Conservation (phyloP, 2,329 filamentous ascomycete genomes). For the Coniochaeta ligniaria region DNA sequence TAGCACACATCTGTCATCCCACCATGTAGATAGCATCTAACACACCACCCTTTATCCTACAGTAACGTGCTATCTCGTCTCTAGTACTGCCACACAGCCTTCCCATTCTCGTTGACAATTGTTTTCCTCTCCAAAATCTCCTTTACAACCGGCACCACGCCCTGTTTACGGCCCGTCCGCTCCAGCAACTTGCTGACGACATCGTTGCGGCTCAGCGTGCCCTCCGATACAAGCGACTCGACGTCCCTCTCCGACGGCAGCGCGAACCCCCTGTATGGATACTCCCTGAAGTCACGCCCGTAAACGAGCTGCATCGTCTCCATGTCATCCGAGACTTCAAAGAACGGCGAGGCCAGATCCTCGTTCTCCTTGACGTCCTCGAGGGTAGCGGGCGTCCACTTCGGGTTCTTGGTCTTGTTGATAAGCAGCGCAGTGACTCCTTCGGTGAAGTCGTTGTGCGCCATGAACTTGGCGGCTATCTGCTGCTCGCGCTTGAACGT, state of each 20-base stretch:
- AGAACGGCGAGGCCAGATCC: constrained; percentile 60
- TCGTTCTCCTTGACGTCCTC: constrained; percentile 53
- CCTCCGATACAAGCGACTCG: constrained; percentile 31
- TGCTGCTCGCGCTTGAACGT: constrained; percentile 81
- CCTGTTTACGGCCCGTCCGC: constrained; percentile 56
- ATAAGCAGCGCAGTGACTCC: constrained; percentile 80
- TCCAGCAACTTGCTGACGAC: constrained; percentile 57
- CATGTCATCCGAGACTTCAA: constrained; percentile 40
- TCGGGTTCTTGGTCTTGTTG: constrained; percentile 54
- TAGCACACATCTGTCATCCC: neutral
- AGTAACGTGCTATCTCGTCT: neutral
- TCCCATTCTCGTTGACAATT: constrained; percentile 14
- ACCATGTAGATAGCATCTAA: neutral
- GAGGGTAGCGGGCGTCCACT: constrained; percentile 71
- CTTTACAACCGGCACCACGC: constrained; percentile 58
- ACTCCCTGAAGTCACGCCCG: constrained; percentile 57
- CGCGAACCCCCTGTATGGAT: constrained; percentile 64
- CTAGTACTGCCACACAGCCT: constrained; percentile 20
- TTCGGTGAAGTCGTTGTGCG: constrained; percentile 81
- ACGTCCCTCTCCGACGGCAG: constrained; percentile 67
- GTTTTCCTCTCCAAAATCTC: constrained; percentile 64
- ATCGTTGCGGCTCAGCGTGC: constrained; percentile 39
- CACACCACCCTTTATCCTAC: neutral
- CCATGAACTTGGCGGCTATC: constrained; percentile 85
- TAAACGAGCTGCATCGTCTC: constrained; percentile 54